Evolutionary conservation across 2,329 filamentous ascomycete genomes (phyloP).

Genomic region (Scleromitrula shiraiana): DNA sequence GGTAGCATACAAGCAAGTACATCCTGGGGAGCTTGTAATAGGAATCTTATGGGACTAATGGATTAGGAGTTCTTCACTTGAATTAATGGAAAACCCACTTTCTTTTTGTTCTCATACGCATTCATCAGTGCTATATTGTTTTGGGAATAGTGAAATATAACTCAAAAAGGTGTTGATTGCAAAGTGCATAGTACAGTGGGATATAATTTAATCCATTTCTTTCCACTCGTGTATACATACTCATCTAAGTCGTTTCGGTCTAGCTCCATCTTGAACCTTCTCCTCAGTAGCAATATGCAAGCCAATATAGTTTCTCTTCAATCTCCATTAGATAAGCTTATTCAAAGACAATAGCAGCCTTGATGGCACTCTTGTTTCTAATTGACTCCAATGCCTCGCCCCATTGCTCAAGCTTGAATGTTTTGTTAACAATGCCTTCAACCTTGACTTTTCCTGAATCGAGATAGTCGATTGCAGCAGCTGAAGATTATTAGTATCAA

Average conservation of each 20-base stretch:
- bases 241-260: neutral
- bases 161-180: too few relatives aligned
- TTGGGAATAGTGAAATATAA: too few relatives aligned
- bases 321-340: conserved; percentile 21
- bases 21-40: too few relatives aligned
- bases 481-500: conserved; percentile 33
- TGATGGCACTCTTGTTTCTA: conserved; percentile 64
- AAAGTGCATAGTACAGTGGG: too few relatives aligned
- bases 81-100: too few relatives aligned
- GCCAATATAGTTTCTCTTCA: neutral
- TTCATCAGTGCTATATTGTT: too few relatives aligned
- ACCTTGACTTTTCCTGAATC: conserved; percentile 55
- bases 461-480: conserved; percentile 47
- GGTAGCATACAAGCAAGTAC: too few relatives aligned
- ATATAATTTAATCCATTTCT: too few relatives aligned
- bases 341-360: conserved; percentile 66
- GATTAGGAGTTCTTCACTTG: too few relatives aligned
- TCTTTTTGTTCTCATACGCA: too few relatives aligned
- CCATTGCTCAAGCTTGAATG: conserved; percentile 66
- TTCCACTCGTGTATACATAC: neutral
- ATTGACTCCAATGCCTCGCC: conserved; percentile 62
- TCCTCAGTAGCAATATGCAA: neutral
- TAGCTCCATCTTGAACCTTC: neutral
- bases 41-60: too few relatives aligned
- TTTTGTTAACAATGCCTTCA: conserved; percentile 64